Base-by-base conservation (phyloP, 768 basidiomycete species). In the Mycena belliarum region DNA sequence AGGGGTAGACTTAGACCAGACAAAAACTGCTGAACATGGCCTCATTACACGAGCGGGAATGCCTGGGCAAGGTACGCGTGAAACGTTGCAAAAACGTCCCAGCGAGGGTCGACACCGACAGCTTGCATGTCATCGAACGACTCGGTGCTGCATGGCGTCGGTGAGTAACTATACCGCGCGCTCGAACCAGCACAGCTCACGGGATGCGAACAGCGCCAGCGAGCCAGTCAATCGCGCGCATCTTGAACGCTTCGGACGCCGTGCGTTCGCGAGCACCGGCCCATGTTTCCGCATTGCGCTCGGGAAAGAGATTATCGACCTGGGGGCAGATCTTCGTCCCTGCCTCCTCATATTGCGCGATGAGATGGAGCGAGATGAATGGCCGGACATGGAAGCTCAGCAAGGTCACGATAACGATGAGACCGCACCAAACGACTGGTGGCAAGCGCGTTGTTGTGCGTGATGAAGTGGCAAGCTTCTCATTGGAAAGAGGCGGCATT, bases 41-140 rank as follows among this genome's bases (percentile, higher is more conserved):
- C 41, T 10, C 70, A 89, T 76, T 79, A 82, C 67, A 85, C 73
- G 18, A 87, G 84, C 64, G 89, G 94, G 26, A 88, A 81, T 9
- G 74, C 71, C 9, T 58, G 52, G 29, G 63, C 59, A 10, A 90
- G 76, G 63, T 87, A 86, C 16, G 77, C 74, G 50, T 87, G 85
- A 68, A 87, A 80, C 10, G 71, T 69, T 0, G 59, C 69, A 49
- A 87, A 86, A 24, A 72, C 76, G 28, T 81, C 73, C 85, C 85
- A 87, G 21, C 82, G 74, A 8, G 78, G 70, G 57, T 85, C 84
- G 51, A 74, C 69, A 12, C 76, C 79, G 47, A 83, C 71, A 10
- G 74, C 70, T 11, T 73, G 77, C 71, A 83, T 76, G 54, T 73
- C 72, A 58, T 85, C 82, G 57, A 70, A 83, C 5, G 77, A 78